Conservation (phyloP, 441 rosid genomes). For the Pelargonium australe region DNA sequence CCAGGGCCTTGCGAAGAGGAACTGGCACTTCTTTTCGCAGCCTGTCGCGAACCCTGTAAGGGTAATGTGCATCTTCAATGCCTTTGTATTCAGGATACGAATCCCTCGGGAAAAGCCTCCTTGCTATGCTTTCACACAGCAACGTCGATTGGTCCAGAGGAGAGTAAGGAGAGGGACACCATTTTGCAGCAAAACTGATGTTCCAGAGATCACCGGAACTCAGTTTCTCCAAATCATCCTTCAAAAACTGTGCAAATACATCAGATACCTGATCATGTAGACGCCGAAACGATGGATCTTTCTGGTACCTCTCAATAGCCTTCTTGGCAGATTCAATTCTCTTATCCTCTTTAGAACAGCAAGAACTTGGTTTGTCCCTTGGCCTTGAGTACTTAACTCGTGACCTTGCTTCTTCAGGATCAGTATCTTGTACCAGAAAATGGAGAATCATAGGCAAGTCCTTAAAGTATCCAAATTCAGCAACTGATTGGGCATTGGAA, state of each 20-base stretch:
- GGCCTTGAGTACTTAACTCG: neutral
- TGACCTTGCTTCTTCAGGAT: constrained; percentile 23
- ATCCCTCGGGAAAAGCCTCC: constrained; percentile 36
- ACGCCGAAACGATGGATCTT: constrained; percentile 34
- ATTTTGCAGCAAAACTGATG: constrained; percentile 45
- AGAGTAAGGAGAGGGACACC: constrained; percentile 52
- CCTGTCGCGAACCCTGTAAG: constrained; percentile 49
- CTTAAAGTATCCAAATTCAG: constrained; percentile 38
- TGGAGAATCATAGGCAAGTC: constrained; percentile 47
- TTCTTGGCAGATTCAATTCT: constrained; percentile 26
- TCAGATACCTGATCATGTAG: constrained; percentile 41
- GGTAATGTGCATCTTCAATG: constrained; percentile 42
- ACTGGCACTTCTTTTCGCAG: constrained; percentile 42
- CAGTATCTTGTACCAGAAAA: constrained; percentile 32
- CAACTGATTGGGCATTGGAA: constrained; percentile 31
- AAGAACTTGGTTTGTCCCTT: neutral
- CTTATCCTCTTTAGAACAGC: neutral
- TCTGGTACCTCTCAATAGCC: constrained; percentile 24
- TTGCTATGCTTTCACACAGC: constrained; percentile 46
- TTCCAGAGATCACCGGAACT: constrained; percentile 23
- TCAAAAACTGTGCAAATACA: constrained; percentile 32
- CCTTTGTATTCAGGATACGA: constrained; percentile 35
- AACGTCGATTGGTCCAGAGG: constrained; percentile 36
- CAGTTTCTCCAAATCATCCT: constrained; percentile 26
- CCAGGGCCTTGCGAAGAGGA: constrained; percentile 37